Base-by-base conservation (phyloP, 1,139 yeast genomes). In the Diutina siamensis region DNA sequence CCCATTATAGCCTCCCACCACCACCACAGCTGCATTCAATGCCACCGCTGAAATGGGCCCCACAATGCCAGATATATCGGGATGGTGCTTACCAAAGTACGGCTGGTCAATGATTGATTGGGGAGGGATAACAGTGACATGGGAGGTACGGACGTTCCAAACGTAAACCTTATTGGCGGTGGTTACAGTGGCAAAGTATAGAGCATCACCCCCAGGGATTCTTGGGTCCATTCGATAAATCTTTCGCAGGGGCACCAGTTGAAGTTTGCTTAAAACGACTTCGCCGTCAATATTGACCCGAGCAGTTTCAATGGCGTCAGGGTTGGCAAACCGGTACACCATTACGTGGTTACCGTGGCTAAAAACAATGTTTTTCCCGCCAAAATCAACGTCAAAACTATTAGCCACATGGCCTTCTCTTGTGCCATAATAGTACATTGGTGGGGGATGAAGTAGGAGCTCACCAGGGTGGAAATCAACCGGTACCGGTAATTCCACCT, bases 1-100 rank as follows among this genome's bases (percentile, higher is more conserved):
- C 18, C 92, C 92, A 51, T 79, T 73, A 52, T 71, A 73, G 1
- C 85, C 83, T 0, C 84, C 83, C 2, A 80, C 65, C 1, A 79
- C 67, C 5, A 82, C 62, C 3, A 82, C 71, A 51, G 64, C 45
- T 60, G 76, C 53, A 63, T 67, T 54, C 56, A 73, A 45, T 48
- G 68, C 61, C 57, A 69, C 48, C 50, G 67, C 50, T 48, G 70
- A 52, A 45, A 58, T 46, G 4, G 51, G 46, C 3, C 50, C 50
- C 2, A 50, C 44, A 17, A 18, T 13, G 7, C 20, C 46, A 36
- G 52, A 52, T 15, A 64, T 15, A 7, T 25, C 19, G 1, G 42
- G 42, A 10, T 25, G 28, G 33, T 38, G 42, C n/a, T 38, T 38
- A 25, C 42, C 42, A 12, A 38, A 38, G 10, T 38, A 15, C 2